phyloP scores from a whole-genome alignment of 148 eudicot species.

The Cornus kousa region DNA sequence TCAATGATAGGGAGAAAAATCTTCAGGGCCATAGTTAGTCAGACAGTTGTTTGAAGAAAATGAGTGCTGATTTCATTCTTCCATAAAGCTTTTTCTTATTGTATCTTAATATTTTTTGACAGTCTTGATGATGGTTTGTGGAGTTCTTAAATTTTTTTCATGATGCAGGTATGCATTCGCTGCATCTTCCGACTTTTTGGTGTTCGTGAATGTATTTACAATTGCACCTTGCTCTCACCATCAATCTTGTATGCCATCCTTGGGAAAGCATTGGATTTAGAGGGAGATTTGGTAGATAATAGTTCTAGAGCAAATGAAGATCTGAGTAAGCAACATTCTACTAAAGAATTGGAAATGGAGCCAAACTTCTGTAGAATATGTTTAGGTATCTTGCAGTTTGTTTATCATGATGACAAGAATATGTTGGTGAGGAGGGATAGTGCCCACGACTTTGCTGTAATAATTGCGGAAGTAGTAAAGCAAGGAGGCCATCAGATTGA shows the following conservation, averaged over 20 bases:
- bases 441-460: constrained; percentile 57
- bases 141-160: not conserved
- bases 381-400: constrained; percentile 76
- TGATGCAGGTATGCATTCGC: constrained; percentile 59
- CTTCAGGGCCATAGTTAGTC: not conserved
- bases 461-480: constrained; percentile 53
- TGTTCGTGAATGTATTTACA: constrained; percentile 39
- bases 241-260: constrained; percentile 23
- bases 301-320: constrained; percentile 19
- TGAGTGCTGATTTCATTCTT: not conserved
- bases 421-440: constrained; percentile 33
- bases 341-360: constrained; percentile 20
- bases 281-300: constrained; percentile 19
- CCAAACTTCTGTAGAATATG: constrained; percentile 57
- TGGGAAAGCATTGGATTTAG: constrained; percentile 18
- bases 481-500: constrained; percentile 48
- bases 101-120: not conserved
- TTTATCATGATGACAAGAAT: constrained; percentile 43
- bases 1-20: too few relatives aligned
- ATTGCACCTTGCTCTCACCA: constrained; percentile 28
- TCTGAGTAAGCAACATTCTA: constrained; percentile 8
- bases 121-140: not conserved
- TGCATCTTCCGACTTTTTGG: constrained; percentile 75
- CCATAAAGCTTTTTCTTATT: not conserved
- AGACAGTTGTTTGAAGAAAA: too few relatives aligned